Evolutionary conservation across 2,329 filamentous ascomycete genomes (phyloP), one percentile per base, ranked within the genome.

Genomic region (Microsporum canis): DNA sequence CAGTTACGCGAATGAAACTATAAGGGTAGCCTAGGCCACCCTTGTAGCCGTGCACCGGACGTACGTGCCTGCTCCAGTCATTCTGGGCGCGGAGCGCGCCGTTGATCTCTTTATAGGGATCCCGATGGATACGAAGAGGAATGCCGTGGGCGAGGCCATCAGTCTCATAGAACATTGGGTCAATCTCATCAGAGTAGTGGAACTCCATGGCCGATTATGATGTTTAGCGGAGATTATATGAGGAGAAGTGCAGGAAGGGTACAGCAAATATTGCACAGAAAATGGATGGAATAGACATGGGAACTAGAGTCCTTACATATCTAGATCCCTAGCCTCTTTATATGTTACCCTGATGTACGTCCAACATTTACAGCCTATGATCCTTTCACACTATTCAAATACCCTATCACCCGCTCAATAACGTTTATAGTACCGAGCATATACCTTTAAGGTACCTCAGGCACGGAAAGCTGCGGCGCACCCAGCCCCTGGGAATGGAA

Each of bases 11-110:
- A 8, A 75, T 70, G 60, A 76, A 73, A 59, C 58, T 68, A 45
- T 62, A 65, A 5, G 57, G 41, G 31, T 61, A 41, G 0, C 69
- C 70, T 12, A 75, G 65, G 0, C 66, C 68, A 27, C 72, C 72
- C 31, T 68, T 66, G 39, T 71, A 73, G 4, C 61, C 62, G 5
- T 63, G 58, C 1, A 72, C 56, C 1, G 71, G 70, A 2, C 61
- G 57, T 17, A 75, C 70, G 17, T 68, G 63, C 17, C 67, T 64
- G 0, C 64, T 64, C 74, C 74, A 77, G 65, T 77, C 73, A 51
- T 66, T 60, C 59, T 75, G 73, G 36, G 70, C 71, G 12, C 69
- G 60, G 8, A 75, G 62, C n/a, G 68, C 64, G 12, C 70, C 72
- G 8, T 65, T 64, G 36, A 70, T 64, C 61, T 75, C 73, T 0